Conservation (phyloP, 2,329 filamentous ascomycete genomes). For the Alternaria triticimaculans region DNA sequence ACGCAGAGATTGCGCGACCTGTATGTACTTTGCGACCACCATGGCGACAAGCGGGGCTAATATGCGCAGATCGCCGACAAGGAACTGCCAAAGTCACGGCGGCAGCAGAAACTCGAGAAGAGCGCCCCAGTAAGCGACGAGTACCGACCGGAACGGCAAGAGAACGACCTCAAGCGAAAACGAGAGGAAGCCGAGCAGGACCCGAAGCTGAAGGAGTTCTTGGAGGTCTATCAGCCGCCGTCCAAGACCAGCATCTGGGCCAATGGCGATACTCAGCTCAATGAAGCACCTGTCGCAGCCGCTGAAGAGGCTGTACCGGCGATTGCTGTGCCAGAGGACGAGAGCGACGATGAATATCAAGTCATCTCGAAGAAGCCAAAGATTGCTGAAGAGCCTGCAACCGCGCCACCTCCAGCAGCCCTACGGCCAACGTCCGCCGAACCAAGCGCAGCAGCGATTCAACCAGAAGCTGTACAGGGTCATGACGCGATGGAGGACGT, state of each 20-base stretch:
- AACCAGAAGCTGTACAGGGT: constrained; percentile 14
- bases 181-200: constrained; percentile 66
- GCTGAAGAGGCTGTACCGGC: constrained; percentile 27
- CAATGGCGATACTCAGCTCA: constrained; percentile 55
- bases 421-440: not conserved
- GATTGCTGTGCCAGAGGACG: constrained; percentile 49
- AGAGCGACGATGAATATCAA: constrained; percentile 80
- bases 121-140: constrained; percentile 29
- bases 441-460: not conserved
- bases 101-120: constrained; percentile 39
- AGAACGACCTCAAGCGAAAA: constrained; percentile 69
- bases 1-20: constrained; percentile 84
- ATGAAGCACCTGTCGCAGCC: constrained; percentile 17
- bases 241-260: constrained; percentile 70
- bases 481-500: constrained; percentile 26
- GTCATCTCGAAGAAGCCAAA: constrained; percentile 59
- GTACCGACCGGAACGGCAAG: constrained; percentile 33
- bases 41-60: constrained; percentile 34
- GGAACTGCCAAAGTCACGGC: constrained; percentile 43
- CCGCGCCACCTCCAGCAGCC: constrained; percentile 7
- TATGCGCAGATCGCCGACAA: constrained; percentile 40
- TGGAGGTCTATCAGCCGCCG: constrained; percentile 78
- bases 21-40: constrained; percentile 56
- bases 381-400: constrained; percentile 15
- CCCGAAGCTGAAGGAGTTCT: constrained; percentile 83